phyloP scores from a whole-genome alignment of 1,284 basidiomycete genomes.

The Phellinidium pouzarii region DNA sequence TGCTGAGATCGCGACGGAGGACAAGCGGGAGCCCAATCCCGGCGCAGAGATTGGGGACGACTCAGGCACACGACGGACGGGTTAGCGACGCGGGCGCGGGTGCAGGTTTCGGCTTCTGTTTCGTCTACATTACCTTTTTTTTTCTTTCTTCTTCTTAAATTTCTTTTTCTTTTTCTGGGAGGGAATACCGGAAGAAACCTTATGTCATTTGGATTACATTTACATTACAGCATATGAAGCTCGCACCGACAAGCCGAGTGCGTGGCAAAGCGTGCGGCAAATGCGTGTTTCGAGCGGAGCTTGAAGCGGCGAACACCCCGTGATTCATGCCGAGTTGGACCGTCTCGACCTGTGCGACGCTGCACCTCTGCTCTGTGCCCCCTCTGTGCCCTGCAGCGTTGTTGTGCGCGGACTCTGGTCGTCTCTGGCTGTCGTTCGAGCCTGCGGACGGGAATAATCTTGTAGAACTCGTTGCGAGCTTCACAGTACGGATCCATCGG shows the following conservation, averaged over 20 bases:
- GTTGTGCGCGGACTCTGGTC: not conserved
- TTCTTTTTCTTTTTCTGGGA: too few relatives aligned
- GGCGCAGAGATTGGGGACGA: conserved; percentile 24
- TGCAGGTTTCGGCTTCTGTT: not conserved
- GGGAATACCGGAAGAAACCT: too few relatives aligned
- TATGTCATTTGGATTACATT: too few relatives aligned
- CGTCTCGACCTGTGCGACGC: not conserved
- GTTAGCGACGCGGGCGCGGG: not conserved
- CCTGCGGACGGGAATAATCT: not conserved
- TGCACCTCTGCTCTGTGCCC: not conserved
- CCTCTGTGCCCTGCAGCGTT: not conserved
- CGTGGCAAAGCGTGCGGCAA: too few relatives aligned
- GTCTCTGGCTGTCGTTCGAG: not conserved
- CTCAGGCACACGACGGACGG: not conserved
- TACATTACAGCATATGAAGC: too few relatives aligned
- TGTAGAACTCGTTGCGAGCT: not conserved
- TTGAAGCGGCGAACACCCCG: not conserved
- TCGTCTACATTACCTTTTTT: not conserved
- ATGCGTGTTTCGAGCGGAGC: too few relatives aligned
- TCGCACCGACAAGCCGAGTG: too few relatives aligned
- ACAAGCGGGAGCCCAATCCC: conserved; percentile 63
- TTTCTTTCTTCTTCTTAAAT: too few relatives aligned
- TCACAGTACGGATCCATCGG: not conserved
- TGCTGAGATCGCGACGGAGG: conserved; percentile 50
- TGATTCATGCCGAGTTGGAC: not conserved